A percentile compares a stretch with the other conserved stretches of the same genome.
These are phyloP conservation scores for Psilocybe subaeruginosa DNA, from an alignment of 768 basidiomycete genomes.

Conservation along the genomic window DNA sequence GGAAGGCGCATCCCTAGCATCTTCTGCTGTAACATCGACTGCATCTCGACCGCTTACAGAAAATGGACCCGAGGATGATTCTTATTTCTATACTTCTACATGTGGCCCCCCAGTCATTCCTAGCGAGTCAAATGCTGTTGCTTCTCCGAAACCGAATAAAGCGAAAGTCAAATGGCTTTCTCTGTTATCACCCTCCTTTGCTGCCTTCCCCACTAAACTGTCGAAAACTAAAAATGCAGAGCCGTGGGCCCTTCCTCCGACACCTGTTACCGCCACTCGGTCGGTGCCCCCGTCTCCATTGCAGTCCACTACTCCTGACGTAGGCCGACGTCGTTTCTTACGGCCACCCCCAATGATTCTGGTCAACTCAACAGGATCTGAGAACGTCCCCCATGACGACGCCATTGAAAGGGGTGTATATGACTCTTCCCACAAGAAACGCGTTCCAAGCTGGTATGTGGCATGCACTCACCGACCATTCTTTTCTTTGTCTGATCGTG, in stretches of 20 bases:
- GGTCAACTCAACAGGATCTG: slow-evolving; percentile 29
- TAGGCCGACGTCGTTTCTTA: slow-evolving; percentile 15
- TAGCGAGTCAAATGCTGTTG: not conserved
- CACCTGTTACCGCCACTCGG: slow-evolving; percentile 9
- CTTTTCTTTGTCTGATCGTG: not conserved
- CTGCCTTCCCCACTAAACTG: slow-evolving; percentile 9
- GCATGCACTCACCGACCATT: not conserved
- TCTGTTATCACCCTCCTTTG: slow-evolving; percentile 24
- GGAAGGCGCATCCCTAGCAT: slow-evolving; percentile 48
- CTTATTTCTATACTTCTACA: slow-evolving; percentile 13
- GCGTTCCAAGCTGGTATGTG: slow-evolving; percentile 82
- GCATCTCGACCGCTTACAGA: slow-evolving; percentile 22
- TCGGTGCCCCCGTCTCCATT: slow-evolving; percentile 3
- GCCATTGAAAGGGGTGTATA: slow-evolving; percentile 63
- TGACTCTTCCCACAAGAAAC: slow-evolving; percentile 79
- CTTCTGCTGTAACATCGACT: slow-evolving; percentile 40
- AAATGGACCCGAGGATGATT: slow-evolving; percentile 11
- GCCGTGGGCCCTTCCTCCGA: slow-evolving; percentile 1
- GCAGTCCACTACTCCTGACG: not conserved
- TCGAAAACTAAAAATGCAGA: slow-evolving; percentile 12
- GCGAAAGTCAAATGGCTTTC: slow-evolving; percentile 22
- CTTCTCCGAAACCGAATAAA: slow-evolving; percentile 11
- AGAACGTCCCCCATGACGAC: slow-evolving; percentile 33
- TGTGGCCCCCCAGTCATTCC: slow-evolving; percentile 1
- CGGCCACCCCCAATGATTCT: slow-evolving; percentile 33